Percentiles rank a stretch among this genome's conserved stretches.
Conservation (phyloP, 768 basidiomycete species). For the Mycena vulgaris region DNA sequence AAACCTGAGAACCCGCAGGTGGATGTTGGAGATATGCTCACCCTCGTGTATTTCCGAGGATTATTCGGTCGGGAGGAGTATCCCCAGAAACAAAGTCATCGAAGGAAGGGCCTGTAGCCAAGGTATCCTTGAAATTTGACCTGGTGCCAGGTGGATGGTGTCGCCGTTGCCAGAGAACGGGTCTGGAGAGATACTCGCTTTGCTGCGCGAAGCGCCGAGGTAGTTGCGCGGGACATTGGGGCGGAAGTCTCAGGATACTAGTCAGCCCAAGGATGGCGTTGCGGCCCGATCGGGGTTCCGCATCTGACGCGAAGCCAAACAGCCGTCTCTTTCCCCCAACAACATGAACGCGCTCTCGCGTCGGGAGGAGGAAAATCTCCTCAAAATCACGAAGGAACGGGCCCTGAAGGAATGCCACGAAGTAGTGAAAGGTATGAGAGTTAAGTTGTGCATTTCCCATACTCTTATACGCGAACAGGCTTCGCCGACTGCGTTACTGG, state of each 20-base stretch:
- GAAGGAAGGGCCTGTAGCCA: constrained; percentile 80
- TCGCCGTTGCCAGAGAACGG: constrained; percentile 65
- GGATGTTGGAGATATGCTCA: constrained; percentile 48
- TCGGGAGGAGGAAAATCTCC: constrained; percentile 88
- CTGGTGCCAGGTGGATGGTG: constrained; percentile 54
- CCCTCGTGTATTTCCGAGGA: constrained; percentile 82
- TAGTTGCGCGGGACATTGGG: constrained; percentile 24
- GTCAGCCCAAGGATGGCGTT: background rate
- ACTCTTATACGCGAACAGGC: constrained; percentile 57
- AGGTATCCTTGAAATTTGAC: constrained; percentile 62
- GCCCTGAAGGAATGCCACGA: constrained; percentile 86
- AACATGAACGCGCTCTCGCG: constrained; percentile 88
- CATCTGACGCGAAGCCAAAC: constrained; percentile 2
- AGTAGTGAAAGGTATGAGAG: constrained; percentile 75
- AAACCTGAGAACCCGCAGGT: constrained; percentile 5
- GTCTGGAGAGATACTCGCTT: constrained; percentile 42
- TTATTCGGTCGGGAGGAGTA: constrained; percentile 65
- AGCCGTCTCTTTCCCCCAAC: constrained; percentile 23
- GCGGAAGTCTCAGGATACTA: too few species aligned
- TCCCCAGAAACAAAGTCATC: constrained; percentile 87
- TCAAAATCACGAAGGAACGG: constrained; percentile 85
- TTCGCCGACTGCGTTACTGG: constrained; percentile 90
- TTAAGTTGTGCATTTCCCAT: background rate
- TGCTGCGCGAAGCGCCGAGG: constrained; percentile 27
- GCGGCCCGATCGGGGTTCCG: constrained; percentile 3